Percentiles rank a stretch among this genome's conserved stretches.
These are phyloP conservation scores for Agrostemma githago DNA, from an alignment of 148 eudicot species.

Conservation along the genomic window DNA sequence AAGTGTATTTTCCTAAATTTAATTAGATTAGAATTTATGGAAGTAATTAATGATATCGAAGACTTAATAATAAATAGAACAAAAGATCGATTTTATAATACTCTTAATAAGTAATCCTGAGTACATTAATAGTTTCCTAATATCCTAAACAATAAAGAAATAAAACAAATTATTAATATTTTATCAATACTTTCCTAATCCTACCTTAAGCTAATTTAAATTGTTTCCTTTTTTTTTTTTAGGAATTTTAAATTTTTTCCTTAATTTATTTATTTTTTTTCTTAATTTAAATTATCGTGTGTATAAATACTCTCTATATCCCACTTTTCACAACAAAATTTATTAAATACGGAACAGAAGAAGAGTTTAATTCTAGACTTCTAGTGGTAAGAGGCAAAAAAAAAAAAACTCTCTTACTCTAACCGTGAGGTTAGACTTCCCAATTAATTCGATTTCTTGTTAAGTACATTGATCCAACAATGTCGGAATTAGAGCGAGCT, in stretches of 20 bases:
- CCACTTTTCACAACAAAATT: not conserved
- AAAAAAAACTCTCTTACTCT: not conserved
- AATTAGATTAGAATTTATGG: not conserved
- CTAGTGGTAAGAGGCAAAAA: too few species aligned
- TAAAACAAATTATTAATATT: not conserved
- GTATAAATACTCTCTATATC: not conserved
- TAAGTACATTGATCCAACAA: not conserved
- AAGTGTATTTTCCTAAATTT: too few species aligned
- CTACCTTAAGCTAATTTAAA: not conserved
- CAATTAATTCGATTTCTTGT: not conserved
- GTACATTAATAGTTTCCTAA: not conserved
- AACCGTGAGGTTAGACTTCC: not conserved
- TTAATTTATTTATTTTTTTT: not conserved
- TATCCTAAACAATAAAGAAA: not conserved
- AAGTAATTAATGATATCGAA: too few species aligned
- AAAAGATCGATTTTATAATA: not conserved
- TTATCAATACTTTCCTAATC: slow-evolving; percentile 6
- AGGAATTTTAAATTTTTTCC: not conserved
- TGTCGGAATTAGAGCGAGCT: slow-evolving; percentile 7
- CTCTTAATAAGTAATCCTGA: too few species aligned
- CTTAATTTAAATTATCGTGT: not conserved
- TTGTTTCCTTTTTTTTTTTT: not conserved
- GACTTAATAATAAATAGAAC: too few species aligned
- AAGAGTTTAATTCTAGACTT: not conserved
- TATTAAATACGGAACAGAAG: not conserved